Evolutionary conservation across 495 filamentous ascomycete genomes (phyloP), one percentile per base, ranked within the genome.

Genomic region (Friedmanniomyces simplex): DNA sequence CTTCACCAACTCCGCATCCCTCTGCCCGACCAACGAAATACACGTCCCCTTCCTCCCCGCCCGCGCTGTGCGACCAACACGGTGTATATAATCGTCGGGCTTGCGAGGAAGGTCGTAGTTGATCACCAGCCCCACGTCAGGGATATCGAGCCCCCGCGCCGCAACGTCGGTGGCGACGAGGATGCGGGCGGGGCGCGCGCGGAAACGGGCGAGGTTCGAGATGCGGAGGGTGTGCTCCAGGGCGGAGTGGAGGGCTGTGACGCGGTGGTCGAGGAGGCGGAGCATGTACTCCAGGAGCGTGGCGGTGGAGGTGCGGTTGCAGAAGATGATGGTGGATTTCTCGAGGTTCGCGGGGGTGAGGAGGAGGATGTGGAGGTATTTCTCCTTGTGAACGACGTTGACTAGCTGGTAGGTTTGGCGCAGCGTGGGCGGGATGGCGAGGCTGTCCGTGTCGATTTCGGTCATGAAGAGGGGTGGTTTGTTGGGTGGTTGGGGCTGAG

Each of bases 31-130:
- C 56, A 99, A 78, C 14, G 89, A 96, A 16, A 96, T 82, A 1
- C 85, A 83, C 55, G 88, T 83, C 66, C 93, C 93, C 25, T 70
- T 73, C 43, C 87, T 78, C 0, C 94, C 93, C 7, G 93, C 93
- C 77, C 93, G 81, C 8, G 94, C 93, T 11, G 93, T 99, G 64
- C 93, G 85, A 65, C 93, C 93, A 53, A 95, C 91, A 21, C 93
- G 85, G 71, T 99, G 93, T 57, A 99, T 88, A 64, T 97, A 99
- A 68, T 96, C 94, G 68, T 96, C 93, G 34, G 93, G 90, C 67
- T 96, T 89, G 1, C 91, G 82, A 0, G 93, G 93, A n/a, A 99
- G 82, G 66, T 97, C 94, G 67, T 88, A 97, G 68, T 99, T 97
- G 50, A 99, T 73, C 8, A 99, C 91, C 13, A 97, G 70, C 52